Conservation (phyloP, 306 rosid species). For the Delonix regia region DNA sequence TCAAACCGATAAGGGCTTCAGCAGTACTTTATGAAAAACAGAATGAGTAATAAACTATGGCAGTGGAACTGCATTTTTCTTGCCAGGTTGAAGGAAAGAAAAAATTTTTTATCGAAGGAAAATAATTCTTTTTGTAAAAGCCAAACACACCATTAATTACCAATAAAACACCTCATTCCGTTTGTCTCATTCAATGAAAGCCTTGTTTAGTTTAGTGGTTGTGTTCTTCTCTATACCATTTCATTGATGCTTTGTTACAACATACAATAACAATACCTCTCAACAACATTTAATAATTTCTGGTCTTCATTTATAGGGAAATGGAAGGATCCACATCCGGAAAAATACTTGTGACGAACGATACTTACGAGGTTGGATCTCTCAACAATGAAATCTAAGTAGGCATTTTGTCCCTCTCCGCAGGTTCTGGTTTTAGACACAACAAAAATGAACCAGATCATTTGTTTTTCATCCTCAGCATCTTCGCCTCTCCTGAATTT, state of each 20-base stretch:
- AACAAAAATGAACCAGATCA: not conserved
- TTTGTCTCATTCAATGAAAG: not conserved
- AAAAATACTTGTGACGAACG: not conserved
- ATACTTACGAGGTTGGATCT: constrained; percentile 14
- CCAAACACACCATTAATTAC: no score
- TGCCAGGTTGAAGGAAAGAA: no score
- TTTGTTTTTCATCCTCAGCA: constrained; percentile 17
- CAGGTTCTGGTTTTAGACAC: constrained; percentile 25
- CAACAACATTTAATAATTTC: not conserved
- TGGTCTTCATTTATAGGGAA: constrained; percentile 13
- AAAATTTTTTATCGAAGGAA: no score
- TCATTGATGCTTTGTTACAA: not conserved
- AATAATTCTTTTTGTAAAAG: no score
- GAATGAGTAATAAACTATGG: no score
- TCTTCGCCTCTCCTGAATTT: constrained; percentile 23
- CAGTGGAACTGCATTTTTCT: no score
- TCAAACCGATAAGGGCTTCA: not conserved
- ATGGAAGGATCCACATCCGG: no score
- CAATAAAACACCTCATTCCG: no score
- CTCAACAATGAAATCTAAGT: constrained; percentile 11
- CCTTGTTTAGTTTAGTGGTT: constrained; percentile 8
- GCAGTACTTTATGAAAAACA: no score
- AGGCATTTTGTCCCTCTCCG: constrained; percentile 20
- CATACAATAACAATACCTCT: not conserved
- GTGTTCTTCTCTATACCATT: constrained; percentile 6